Conservation (phyloP, 2,329 filamentous ascomycete genomes). For the Simplicillium aogashimaense region DNA sequence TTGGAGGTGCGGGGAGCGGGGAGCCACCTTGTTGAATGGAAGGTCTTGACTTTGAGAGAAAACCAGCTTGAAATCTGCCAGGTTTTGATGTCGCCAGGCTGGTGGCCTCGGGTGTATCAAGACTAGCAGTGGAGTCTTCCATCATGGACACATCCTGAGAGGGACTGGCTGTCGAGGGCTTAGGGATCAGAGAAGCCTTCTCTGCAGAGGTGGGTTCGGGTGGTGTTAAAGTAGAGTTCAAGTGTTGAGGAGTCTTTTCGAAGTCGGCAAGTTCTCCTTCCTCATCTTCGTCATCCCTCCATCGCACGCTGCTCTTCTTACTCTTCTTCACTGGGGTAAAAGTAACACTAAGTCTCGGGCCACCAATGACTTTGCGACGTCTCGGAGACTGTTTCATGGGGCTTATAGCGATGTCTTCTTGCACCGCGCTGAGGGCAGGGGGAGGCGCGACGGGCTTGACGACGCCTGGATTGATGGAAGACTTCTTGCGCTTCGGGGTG, state of each 20-base stretch:
- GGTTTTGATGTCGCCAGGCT: conserved; percentile 36
- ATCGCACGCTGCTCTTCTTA: conserved; percentile 67
- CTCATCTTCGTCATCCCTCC: conserved; percentile 82
- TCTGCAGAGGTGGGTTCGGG: conserved; percentile 37
- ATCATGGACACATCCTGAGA: conserved; percentile 13
- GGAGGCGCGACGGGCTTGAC: conserved; percentile 16
- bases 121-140: conserved; percentile 47
- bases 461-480: conserved; percentile 8
- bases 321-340: conserved; percentile 76
- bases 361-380: conserved; percentile 57
- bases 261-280: conserved; percentile 82
- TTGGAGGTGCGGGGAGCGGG: conserved; percentile 46
- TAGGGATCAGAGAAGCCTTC: conserved; percentile 33
- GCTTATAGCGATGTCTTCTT: conserved; percentile 20
- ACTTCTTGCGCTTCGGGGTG: conserved; percentile 67
- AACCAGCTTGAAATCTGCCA: conserved; percentile 80
- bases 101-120: conserved; percentile 39
- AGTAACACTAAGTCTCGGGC: conserved; percentile 56
- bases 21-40: conserved; percentile 43
- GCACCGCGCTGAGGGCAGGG: conserved; percentile 27
- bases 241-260: conserved; percentile 68
- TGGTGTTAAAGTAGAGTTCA: no score
- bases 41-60: conserved; percentile 52
- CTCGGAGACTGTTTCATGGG: conserved; percentile 74
- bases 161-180: conserved; percentile 13